These are phyloP conservation scores for Suillus placidus DNA, from an alignment of 768 basidiomycete genomes.

Conservation along the genomic window DNA sequence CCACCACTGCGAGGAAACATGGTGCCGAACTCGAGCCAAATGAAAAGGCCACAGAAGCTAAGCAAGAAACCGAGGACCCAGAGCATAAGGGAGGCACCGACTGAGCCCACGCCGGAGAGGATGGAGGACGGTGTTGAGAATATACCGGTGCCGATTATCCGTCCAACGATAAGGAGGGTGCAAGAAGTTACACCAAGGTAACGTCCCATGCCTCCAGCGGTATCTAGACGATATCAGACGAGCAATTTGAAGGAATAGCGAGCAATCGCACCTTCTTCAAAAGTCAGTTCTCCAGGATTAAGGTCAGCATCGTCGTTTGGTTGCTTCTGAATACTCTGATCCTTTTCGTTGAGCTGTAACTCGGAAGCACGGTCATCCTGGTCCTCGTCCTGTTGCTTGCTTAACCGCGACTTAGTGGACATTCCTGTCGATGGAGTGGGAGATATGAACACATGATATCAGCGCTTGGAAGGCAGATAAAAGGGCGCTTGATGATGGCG, in stretches of 20 bases:
- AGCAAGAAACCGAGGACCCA: conserved; percentile 65
- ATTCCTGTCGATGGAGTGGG: conserved; percentile 7
- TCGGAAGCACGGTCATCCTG: conserved; percentile 3
- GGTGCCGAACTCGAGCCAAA: conserved; percentile 65
- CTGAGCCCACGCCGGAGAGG: conserved; percentile 54
- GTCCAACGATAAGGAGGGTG: conserved; percentile 58
- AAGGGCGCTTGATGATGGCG: not conserved
- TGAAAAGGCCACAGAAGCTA: conserved; percentile 60
- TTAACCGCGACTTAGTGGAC: conserved; percentile 13
- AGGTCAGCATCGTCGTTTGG: conserved; percentile 23
- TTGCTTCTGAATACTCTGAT: not conserved
- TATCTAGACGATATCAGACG: conserved; percentile 33
- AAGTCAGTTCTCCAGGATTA: conserved; percentile 47
- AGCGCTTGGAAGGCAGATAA: not conserved
- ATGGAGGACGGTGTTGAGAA: conserved; percentile 66
- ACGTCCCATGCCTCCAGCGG: conserved; percentile 58
- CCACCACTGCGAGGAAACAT: conserved; percentile 67
- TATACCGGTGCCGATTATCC: conserved; percentile 66
- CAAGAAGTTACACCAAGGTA: conserved; percentile 60
- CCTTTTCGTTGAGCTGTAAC: conserved; percentile 5
- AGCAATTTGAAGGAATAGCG: not conserved
- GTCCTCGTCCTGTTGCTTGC: conserved; percentile 1
- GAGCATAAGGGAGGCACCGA: conserved; percentile 63
- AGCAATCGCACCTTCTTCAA: conserved; percentile 48
- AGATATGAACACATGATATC: no score